Percentiles rank a stretch among this genome's conserved stretches.
Evolutionary conservation across 2,329 filamentous ascomycete species (phyloP).

Genomic region (Nannizziopsis barbatae): DNA sequence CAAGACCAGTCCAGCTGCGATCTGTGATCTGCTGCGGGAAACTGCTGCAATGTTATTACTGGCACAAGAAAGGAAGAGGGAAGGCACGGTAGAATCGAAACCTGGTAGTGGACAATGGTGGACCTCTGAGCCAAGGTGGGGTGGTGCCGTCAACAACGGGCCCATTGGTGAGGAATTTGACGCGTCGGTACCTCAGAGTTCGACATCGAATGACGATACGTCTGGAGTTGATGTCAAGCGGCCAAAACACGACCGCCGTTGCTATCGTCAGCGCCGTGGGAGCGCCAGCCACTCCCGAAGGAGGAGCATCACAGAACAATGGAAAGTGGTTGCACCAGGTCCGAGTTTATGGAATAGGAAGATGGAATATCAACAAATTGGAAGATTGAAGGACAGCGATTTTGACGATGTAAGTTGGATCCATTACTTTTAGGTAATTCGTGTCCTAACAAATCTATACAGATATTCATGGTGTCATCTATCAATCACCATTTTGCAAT

Average conservation of each 20-base stretch:
- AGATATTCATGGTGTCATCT: slow-evolving; percentile 53
- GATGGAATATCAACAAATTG: slow-evolving; percentile 46
- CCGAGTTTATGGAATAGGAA: slow-evolving; percentile 46
- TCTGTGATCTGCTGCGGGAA: slow-evolving; percentile 48
- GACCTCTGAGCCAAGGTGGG: slow-evolving; percentile 46
- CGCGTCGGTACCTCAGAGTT: slow-evolving; percentile 16
- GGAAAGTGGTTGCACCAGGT: slow-evolving; percentile 43
- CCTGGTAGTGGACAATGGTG: slow-evolving; percentile 51
- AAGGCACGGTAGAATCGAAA: slow-evolving; percentile 40
- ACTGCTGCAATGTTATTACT: slow-evolving; percentile 46
- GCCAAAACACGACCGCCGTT: slow-evolving; percentile 27
- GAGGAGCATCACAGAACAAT: slow-evolving; percentile 40
- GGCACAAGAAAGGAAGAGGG: slow-evolving; percentile 49
- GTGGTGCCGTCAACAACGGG: slow-evolving; percentile 31
- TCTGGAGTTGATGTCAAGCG: slow-evolving; percentile 28
- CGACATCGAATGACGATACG: slow-evolving; percentile 19
- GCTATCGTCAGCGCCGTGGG: slow-evolving; percentile 24
- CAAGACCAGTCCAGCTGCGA: slow-evolving; percentile 28
- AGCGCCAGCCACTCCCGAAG: slow-evolving; percentile 29
- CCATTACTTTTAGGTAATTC: slow-evolving; percentile 1
- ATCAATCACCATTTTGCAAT: slow-evolving; percentile 53
- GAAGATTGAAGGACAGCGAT: slow-evolving; percentile 37
- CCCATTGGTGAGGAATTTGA: slow-evolving; percentile 21
- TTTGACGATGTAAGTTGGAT: slow-evolving; percentile 44
- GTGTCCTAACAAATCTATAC: slow-evolving; percentile 2